These are phyloP conservation scores for Ramaria sp. DNA, from an alignment of 768 basidiomycete species.

Conservation along the genomic window DNA sequence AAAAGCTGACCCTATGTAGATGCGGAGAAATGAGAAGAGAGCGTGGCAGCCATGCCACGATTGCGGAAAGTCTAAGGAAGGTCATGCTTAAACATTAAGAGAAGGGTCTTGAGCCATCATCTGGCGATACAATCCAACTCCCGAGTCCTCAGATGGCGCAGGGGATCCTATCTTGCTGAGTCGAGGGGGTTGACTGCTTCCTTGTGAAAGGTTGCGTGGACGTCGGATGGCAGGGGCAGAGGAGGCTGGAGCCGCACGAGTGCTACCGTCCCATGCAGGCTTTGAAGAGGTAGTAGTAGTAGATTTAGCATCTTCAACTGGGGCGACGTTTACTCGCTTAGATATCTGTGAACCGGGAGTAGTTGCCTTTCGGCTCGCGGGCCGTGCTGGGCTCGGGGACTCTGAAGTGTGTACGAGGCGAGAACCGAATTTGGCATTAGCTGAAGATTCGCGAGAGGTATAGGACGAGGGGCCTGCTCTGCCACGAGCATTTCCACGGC, in stretches of 20 bases:
- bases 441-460: constrained; percentile 56
- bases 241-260: constrained; percentile 27
- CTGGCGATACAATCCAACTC: constrained; percentile 75
- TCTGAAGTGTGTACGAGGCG: constrained; percentile 60
- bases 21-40: neutral
- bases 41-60: neutral
- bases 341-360: constrained; percentile 28
- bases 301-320: constrained; percentile 46
- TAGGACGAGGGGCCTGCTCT: constrained; percentile 13
- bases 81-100: constrained; percentile 29
- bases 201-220: constrained; percentile 61
- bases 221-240: constrained; percentile 30
- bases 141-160: constrained; percentile 72
- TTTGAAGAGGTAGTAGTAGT: constrained; percentile 39
- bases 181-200: constrained; percentile 32
- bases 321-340: neutral
- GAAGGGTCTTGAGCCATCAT: constrained; percentile 69
- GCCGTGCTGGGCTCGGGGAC: constrained; percentile 30
- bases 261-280: constrained; percentile 61
- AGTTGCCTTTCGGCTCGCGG: constrained; percentile 43
- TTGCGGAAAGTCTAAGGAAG: neutral
- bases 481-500: constrained; percentile 8
- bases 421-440: constrained; percentile 88
- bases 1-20: neutral
- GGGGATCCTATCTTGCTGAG: constrained; percentile 42